Base-by-base conservation (phyloP, 2,329 filamentous ascomycete genomes). In the Boeremia lycopersici region DNA sequence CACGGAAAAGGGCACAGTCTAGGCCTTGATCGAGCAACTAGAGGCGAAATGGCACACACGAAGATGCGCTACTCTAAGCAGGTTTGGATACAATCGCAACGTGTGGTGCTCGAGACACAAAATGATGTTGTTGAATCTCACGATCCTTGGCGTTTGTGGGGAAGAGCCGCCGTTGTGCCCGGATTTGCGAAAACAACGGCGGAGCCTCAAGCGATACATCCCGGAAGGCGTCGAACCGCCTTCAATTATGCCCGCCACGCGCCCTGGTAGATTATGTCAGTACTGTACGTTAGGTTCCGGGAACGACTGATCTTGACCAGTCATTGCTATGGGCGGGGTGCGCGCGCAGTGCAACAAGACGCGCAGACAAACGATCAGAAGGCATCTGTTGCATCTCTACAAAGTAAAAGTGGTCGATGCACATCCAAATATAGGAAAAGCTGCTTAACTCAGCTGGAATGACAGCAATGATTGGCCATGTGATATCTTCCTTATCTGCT, bases 401-500 rank as follows among this genome's bases (percentile, higher is more conserved):
- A 6, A 19, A 29, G n/a, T 17, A 41, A 29, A 11, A 41, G 23
- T 23, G 2, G 9, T 6, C 36, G 12, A 13, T 12, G 17, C 13
- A 13, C 33, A 26, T 30, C n/a, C 34, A 12, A 25, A 26, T 8
- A 45, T 48, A 29, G 34, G 28, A 12, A 31, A 30, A 28, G 17
- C 6, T 3, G 30, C 1, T 13, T 17, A 17, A 6, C 23, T 4
- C 33, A 45, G 7, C 34, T 5, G 17, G 17, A 15, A 25, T 10
- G 33, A 25, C 30, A 69, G 64, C 42, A 72, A 71, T 43, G 50
- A 56, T 13, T 63, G 68, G 17, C 62, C 70, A 6, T 68, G 69
- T 40, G 15, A 57, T 23, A 71, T 74, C 10, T 72, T 75, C 48
- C 62, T 69, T 35, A 66, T 30, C 49, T 74, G 30, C 26, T 46